A percentile compares a stretch with the other conserved stretches of the same genome.
Conservation (phyloP, 176 grass and related monocot species). For the Oryza rufipogon region DNA sequence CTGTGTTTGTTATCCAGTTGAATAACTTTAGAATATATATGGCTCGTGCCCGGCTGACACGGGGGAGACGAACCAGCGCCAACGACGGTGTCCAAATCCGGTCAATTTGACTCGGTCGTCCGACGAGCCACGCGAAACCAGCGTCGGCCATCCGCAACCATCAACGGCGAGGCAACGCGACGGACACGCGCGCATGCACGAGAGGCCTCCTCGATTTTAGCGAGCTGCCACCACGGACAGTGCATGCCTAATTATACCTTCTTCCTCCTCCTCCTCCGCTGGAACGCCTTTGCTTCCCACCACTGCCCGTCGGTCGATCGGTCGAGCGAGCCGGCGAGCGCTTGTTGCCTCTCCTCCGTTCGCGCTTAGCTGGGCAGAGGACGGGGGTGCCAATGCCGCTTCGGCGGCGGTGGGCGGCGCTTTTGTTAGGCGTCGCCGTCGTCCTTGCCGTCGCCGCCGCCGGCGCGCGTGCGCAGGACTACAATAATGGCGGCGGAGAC, state of each 20-base stretch:
- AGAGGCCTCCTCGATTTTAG: constrained; percentile 43
- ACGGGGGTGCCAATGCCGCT: constrained; percentile 30
- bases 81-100: constrained; percentile 33
- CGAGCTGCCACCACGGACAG: constrained; percentile 33
- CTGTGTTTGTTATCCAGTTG: not conserved
- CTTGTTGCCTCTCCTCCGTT: not conserved
- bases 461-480: constrained; percentile 53
- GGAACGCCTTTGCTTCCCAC: constrained; percentile 61
- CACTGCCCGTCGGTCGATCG: not conserved
- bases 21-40: not conserved
- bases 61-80: not conserved
- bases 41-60: not conserved
- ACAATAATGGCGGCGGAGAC: constrained; percentile 13
- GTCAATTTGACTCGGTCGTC: constrained; percentile 44
- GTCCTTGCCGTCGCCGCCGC: constrained; percentile 21
- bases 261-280: constrained; percentile 35
- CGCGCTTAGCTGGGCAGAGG: not conserved
- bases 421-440: constrained; percentile 13
- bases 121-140: constrained; percentile 17
- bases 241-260: constrained; percentile 64
- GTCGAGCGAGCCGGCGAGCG: not conserved
- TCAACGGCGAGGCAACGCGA: not conserved
- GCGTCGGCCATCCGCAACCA: constrained; percentile 22
- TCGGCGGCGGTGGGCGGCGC: constrained; percentile 19
- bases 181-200: not conserved